Evolutionary conservation across 768 basidiomycete species (phyloP).

Genomic region (Phaffia australis): DNA sequence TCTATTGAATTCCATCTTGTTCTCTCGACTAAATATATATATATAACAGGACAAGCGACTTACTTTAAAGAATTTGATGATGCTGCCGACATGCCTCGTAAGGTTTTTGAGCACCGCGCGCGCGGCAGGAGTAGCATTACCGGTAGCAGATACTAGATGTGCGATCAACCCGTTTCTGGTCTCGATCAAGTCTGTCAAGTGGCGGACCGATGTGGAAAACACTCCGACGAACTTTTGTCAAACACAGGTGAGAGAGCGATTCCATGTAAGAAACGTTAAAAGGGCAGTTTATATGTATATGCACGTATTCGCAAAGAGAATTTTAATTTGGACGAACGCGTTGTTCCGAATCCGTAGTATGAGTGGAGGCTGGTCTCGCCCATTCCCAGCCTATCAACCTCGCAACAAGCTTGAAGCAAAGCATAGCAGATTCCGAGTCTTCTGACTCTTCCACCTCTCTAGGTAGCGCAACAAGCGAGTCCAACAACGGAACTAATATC

Average conservation of each 20-base stretch:
- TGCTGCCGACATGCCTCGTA: too few species aligned
- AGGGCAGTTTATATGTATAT: not conserved
- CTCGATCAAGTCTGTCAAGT: not conserved
- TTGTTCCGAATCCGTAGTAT: not conserved
- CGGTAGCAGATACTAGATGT: not conserved
- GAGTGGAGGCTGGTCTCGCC: not conserved
- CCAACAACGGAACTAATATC: constrained; percentile 6
- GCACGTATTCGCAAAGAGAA: not conserved
- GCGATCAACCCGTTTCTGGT: constrained; percentile 1
- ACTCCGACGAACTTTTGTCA: not conserved
- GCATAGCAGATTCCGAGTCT: constrained; percentile 6
- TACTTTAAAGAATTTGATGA: too few species aligned
- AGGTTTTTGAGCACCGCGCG: too few species aligned
- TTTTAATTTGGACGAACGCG: not conserved
- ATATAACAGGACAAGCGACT: too few species aligned
- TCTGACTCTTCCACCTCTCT: not conserved
- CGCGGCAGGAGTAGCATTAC: too few species aligned
- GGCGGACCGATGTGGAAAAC: not conserved
- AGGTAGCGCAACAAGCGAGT: constrained; percentile 1
- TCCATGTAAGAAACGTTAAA: not conserved
- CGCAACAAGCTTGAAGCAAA: constrained; percentile 23
- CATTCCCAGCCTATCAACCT: constrained; percentile 13
- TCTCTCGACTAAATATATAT: too few species aligned
- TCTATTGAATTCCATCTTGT: too few species aligned
- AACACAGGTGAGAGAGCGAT: too few species aligned